Evolutionary conservation across 495 filamentous ascomycete species (phyloP).

Genomic region (Darksidea phi): DNA sequence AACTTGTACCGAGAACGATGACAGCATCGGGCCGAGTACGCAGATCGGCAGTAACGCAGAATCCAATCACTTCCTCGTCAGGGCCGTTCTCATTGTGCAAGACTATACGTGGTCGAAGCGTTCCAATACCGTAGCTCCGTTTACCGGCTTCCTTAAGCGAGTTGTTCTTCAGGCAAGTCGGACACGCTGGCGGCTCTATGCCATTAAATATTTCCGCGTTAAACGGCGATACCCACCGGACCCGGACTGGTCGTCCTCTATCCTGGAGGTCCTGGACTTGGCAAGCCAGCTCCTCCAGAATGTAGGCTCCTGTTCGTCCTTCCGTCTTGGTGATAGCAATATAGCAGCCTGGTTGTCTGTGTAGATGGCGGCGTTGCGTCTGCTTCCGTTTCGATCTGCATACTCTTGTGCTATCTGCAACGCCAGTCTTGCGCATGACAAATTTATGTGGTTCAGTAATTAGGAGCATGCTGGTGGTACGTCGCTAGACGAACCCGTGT

Average conservation of each 20-base stretch:
- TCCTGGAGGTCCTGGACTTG: slow-evolving; percentile 9
- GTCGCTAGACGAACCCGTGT: too few relatives aligned
- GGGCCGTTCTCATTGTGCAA: slow-evolving; percentile 97
- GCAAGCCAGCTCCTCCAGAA: slow-evolving; percentile 1
- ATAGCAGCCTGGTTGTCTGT: slow-evolving; percentile 13
- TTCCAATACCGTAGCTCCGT: slow-evolving; percentile 89
- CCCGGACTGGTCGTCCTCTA: neutral
- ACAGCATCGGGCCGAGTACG: slow-evolving; percentile 83
- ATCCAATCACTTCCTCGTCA: slow-evolving; percentile 94
- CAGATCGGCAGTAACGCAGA: slow-evolving; percentile 79
- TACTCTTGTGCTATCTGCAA: slow-evolving; percentile 10
- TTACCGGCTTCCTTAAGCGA: too few relatives aligned
- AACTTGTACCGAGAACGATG: slow-evolving; percentile 88
- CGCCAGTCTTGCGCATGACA: slow-evolving; percentile 4
- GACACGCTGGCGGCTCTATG: too few relatives aligned
- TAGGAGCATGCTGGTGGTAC: too few relatives aligned
- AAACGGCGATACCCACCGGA: too few relatives aligned
- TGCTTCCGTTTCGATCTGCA: slow-evolving; percentile 15
- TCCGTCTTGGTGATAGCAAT: slow-evolving; percentile 4
- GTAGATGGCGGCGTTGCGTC: slow-evolving; percentile 10
- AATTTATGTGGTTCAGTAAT: too few relatives aligned
- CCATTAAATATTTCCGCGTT: too few relatives aligned
- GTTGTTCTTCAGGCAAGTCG: too few relatives aligned
- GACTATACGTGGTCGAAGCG: slow-evolving; percentile 90
- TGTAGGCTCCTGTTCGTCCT: slow-evolving; percentile 14